These are phyloP conservation scores for Solanum tarapatanum DNA, from an alignment of 257 asterid species.

Conservation along the genomic window DNA sequence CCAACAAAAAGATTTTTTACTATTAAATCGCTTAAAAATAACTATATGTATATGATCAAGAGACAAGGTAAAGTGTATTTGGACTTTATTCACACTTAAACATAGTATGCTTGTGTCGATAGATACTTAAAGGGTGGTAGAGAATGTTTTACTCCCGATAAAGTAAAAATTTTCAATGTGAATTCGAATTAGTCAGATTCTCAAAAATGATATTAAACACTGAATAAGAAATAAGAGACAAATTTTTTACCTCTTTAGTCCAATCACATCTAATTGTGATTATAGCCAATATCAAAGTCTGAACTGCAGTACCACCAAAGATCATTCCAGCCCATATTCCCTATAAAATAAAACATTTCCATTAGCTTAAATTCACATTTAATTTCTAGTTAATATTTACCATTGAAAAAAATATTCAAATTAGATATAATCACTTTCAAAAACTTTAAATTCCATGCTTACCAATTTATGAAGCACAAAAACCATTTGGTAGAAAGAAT, in stretches of 20 bases:
- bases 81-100: background rate
- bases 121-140: background rate
- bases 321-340: conserved; percentile 51
- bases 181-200: fast-evolving
- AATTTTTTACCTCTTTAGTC: conserved; percentile 32
- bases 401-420: background rate
- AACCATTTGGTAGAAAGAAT: background rate
- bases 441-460: background rate
- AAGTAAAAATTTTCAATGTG: fast-evolving
- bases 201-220: background rate
- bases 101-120: background rate
- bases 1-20: background rate
- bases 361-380: background rate
- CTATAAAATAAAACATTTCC: background rate
- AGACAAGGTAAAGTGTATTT: background rate
- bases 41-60: background rate
- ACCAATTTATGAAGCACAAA: background rate
- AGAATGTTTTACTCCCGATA: background rate
- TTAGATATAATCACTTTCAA: background rate
- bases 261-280: conserved; percentile 27
- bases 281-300: conserved; percentile 22
- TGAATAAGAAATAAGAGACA: background rate
- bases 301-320: conserved; percentile 44
- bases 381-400: background rate
- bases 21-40: background rate